Conservation (phyloP, 805 yeast genomes). For the Kuraishia piskuri region DNA sequence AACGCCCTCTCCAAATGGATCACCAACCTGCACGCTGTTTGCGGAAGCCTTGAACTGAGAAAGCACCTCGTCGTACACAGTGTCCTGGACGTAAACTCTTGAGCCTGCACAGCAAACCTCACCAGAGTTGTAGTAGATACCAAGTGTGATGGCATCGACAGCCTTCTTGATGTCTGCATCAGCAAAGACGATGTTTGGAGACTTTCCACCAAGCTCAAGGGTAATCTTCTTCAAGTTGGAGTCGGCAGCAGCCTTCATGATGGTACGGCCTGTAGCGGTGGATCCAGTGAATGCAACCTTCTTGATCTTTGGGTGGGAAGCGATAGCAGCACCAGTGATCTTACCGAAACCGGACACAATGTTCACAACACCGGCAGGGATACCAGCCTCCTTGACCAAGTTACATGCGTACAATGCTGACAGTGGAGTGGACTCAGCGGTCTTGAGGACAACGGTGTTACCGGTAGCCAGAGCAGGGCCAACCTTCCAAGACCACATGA, state of each 20-base stretch:
- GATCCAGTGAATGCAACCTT: constrained; percentile 67
- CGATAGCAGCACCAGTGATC: constrained; percentile 49
- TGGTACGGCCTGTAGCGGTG: constrained; percentile 65
- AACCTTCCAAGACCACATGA: constrained; percentile 61
- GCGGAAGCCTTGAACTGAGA: constrained; percentile 47
- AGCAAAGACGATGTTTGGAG: constrained; percentile 82
- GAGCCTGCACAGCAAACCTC: constrained; percentile 96
- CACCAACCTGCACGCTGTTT: constrained; percentile 57
- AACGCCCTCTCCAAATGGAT: constrained; percentile 70
- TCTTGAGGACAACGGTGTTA: constrained; percentile 53
- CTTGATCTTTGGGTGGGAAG: constrained; percentile 47
- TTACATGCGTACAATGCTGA: constrained; percentile 51
- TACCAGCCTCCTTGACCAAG: constrained; percentile 47
- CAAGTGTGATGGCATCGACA: constrained; percentile 64
- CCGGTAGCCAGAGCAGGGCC: constrained; percentile 66
- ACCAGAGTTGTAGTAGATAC: constrained; percentile 91
- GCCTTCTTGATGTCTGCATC: constrained; percentile 79
- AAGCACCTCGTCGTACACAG: constrained; percentile 70
- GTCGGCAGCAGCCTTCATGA: constrained; percentile 74
- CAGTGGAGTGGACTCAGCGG: constrained; percentile 60
- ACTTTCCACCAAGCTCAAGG: constrained; percentile 93
- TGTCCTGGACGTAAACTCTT: constrained; percentile 81
- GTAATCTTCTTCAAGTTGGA: constrained; percentile 85
- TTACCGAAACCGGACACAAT: constrained; percentile 56
- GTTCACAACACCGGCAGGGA: constrained; percentile 59